Evolutionary conservation across 2,329 filamentous ascomycete genomes (phyloP).

Genomic region (Lecanicillium sp.): DNA sequence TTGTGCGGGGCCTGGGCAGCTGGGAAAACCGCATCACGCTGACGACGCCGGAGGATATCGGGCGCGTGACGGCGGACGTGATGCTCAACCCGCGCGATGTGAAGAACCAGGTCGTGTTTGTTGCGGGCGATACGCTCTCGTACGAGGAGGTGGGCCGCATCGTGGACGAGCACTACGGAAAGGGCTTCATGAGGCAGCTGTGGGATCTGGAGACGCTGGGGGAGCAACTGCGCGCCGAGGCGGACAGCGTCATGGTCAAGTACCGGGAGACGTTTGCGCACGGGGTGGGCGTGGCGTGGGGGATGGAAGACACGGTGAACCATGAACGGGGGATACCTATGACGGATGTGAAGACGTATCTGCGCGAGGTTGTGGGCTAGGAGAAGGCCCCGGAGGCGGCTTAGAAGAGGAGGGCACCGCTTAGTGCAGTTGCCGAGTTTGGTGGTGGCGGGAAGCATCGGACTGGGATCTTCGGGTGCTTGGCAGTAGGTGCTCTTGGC

Average conservation of each 20-base stretch:
- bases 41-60: constrained; percentile 60
- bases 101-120: constrained; percentile 44
- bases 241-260: constrained; percentile 45
- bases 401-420: too few species aligned
- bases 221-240: constrained; percentile 39
- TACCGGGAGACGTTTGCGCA: constrained; percentile 57
- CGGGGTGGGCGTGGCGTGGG: constrained; percentile 55
- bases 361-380: constrained; percentile 15
- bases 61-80: constrained; percentile 50
- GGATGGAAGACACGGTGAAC: constrained; percentile 48
- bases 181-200: constrained; percentile 41
- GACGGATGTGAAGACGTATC: constrained; percentile 36
- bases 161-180: constrained; percentile 37
- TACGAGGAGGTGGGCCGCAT: constrained; percentile 50
- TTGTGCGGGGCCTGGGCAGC: constrained; percentile 49
- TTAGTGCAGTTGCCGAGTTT: too few species aligned
- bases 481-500: too few species aligned
- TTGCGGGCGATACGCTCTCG: constrained; percentile 56
- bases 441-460: too few species aligned
- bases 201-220: constrained; percentile 42
- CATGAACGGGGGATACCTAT: constrained; percentile 38
- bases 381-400: too few species aligned
- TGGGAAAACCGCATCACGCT: constrained; percentile 59
- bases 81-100: constrained; percentile 36
- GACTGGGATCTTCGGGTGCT: too few species aligned